Evolutionary conservation across 257 asterid genomes (phyloP).

Genomic region (Coffea eugenioides): DNA sequence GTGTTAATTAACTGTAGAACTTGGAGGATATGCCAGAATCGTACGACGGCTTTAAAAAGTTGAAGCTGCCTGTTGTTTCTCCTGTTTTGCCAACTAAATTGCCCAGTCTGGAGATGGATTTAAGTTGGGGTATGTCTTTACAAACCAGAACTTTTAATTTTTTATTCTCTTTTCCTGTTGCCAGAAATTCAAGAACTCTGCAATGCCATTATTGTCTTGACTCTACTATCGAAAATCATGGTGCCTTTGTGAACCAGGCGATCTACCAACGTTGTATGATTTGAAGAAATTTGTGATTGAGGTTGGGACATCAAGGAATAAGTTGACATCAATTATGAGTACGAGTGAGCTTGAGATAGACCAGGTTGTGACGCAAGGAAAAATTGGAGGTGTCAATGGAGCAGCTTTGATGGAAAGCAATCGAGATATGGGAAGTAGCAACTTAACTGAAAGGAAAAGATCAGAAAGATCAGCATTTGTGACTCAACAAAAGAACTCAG

Average conservation of each 20-base stretch:
- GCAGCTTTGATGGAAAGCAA: slow-evolving; percentile 23
- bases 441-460: slow-evolving; percentile 43
- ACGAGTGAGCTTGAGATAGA: slow-evolving; percentile 40
- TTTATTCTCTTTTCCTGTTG: not conserved
- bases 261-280: slow-evolving; percentile 58
- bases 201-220: not conserved
- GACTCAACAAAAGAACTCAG: slow-evolving; percentile 58
- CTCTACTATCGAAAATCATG: not conserved
- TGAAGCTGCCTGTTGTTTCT: slow-evolving; percentile 46
- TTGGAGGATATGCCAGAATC: slow-evolving; percentile 62
- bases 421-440: slow-evolving; percentile 25
- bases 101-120: slow-evolving; percentile 36
- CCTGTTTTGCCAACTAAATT: slow-evolving; percentile 46
- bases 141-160: not conserved
- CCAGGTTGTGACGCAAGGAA: slow-evolving; percentile 23
- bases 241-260: slow-evolving; percentile 42
- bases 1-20: slow-evolving; percentile 36
- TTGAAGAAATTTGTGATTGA: slow-evolving; percentile 44
- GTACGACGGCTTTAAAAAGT: slow-evolving; percentile 56
- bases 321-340: slow-evolving; percentile 43
- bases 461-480: slow-evolving; percentile 65
- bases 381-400: slow-evolving; percentile 21
- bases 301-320: slow-evolving; percentile 28
- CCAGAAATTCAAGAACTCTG: not conserved
- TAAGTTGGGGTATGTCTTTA: slow-evolving; percentile 65